Conservation (phyloP, 768 basidiomycete species). For the Macrolepiota dolichaula region DNA sequence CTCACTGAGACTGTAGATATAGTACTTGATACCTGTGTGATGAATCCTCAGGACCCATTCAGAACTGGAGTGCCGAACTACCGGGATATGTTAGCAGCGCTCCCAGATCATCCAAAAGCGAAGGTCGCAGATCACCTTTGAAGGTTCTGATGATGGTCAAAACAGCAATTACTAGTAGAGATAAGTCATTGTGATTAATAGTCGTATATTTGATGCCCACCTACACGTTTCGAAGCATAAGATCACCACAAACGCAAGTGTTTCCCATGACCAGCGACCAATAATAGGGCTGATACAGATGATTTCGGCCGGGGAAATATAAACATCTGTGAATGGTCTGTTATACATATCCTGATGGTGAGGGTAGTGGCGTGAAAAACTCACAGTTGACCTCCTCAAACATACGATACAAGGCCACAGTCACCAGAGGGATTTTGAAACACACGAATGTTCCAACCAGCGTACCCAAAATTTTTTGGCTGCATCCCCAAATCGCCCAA, state of each 20-base stretch:
- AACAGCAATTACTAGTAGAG: neutral
- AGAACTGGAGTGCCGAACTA: conserved; percentile 1
- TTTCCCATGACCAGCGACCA: neutral
- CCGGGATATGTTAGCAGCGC: neutral
- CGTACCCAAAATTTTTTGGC: neutral
- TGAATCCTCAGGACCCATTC: conserved; percentile 4
- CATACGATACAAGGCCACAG: neutral
- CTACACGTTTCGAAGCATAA: neutral
- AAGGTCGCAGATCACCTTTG: neutral
- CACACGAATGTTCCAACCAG: neutral
- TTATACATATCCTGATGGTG: too few species aligned
- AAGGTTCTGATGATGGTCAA: conserved; percentile 1
- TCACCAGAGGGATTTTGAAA: neutral
- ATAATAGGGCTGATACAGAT: neutral
- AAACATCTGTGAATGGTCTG: neutral
- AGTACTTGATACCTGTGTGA: conserved; percentile 2
- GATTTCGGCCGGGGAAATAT: neutral
- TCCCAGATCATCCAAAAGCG: neutral
- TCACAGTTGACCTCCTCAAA: neutral
- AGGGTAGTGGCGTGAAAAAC: neutral
- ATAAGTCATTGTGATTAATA: too few species aligned
- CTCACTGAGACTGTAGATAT: neutral
- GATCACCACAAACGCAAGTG: neutral
- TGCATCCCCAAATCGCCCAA: conserved; percentile 3
- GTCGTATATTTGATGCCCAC: neutral